Evolutionary conservation across 2,329 filamentous ascomycete genomes (phyloP).

Genomic region (Paecilomyces dactylethromorphus): DNA sequence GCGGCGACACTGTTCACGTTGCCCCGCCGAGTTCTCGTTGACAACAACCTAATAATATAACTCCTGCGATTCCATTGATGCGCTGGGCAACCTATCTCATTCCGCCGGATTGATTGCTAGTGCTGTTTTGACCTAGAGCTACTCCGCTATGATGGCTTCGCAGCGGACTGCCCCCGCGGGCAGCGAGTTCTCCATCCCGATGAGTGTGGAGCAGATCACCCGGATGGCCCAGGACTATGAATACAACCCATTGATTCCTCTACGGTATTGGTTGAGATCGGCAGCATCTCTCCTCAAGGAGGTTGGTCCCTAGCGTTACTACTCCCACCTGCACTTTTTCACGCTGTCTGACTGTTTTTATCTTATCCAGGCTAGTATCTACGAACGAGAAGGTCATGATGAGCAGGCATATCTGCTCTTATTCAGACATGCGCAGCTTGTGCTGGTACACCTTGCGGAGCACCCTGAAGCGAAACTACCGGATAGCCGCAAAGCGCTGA

Average conservation of each 20-base stretch:
- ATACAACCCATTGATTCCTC: slow-evolving; percentile 68
- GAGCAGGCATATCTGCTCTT: slow-evolving; percentile 84
- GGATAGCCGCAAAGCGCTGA: slow-evolving; percentile 49
- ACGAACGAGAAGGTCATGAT: slow-evolving; percentile 77
- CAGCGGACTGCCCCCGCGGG: slow-evolving; percentile 15
- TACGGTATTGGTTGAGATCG: slow-evolving; percentile 76
- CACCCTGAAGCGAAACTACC: slow-evolving; percentile 70
- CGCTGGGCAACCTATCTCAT: neutral
- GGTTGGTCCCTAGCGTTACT: slow-evolving; percentile 46
- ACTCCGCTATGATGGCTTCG: slow-evolving; percentile 16
- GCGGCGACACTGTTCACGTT: neutral
- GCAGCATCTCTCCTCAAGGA: slow-evolving; percentile 74
- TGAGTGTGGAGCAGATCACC: slow-evolving; percentile 71
- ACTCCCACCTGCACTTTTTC: neutral
- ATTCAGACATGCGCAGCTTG: slow-evolving; percentile 82
- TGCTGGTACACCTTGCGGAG: slow-evolving; percentile 64
- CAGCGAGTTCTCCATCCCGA: slow-evolving; percentile 44
- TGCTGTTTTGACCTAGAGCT: neutral
- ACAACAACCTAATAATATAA: neutral
- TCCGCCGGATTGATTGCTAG: neutral
- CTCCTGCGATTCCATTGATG: neutral
- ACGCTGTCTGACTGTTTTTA: neutral
- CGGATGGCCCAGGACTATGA: slow-evolving; percentile 70
- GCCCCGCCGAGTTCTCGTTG: neutral
- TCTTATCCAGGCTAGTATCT: slow-evolving; percentile 64